Evolutionary conservation across 2,329 filamentous ascomycete species (phyloP).

Genomic region (Fusarium sp.): DNA sequence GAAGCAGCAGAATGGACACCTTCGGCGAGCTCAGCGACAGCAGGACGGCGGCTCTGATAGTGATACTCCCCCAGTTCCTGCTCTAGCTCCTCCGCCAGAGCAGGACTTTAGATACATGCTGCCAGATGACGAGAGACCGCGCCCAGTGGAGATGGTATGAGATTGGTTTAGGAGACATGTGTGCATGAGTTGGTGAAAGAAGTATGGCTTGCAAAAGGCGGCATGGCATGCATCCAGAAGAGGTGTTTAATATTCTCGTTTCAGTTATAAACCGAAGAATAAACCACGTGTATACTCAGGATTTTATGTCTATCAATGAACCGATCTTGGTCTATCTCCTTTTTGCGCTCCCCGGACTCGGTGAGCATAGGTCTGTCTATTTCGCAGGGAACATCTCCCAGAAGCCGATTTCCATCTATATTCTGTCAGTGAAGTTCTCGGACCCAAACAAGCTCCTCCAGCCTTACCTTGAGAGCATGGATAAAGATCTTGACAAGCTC

Average conservation of each 20-base stretch:
- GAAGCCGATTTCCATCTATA: constrained; percentile 65
- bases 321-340: constrained; percentile 1
- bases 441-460: constrained; percentile 26
- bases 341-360: not conserved
- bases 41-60: constrained; percentile 34
- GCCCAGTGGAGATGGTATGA: constrained; percentile 52
- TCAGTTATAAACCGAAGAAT: constrained; percentile 9
- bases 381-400: constrained; percentile 64
- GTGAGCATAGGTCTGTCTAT: constrained; percentile 22
- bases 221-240: constrained; percentile 17
- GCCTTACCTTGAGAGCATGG: constrained; percentile 79
- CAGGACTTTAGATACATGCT: constrained; percentile 63
- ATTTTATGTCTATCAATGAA: constrained; percentile 38
- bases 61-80: constrained; percentile 55
- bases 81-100: constrained; percentile 56
- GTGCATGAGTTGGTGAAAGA: constrained; percentile 16
- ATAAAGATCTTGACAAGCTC: constrained; percentile 87
- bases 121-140: constrained; percentile 60
- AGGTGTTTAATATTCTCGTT: constrained; percentile 5
- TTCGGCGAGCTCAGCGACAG: constrained; percentile 60
- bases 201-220: constrained; percentile 21
- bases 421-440: not conserved
- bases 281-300: constrained; percentile 31
- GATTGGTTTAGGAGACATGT: constrained; percentile 1
- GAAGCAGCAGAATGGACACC: constrained; percentile 68